These are phyloP conservation scores for Apophysomyces ossiformis DNA, from an alignment of 371 early-diverging fungal genomes.

Conservation along the genomic window DNA sequence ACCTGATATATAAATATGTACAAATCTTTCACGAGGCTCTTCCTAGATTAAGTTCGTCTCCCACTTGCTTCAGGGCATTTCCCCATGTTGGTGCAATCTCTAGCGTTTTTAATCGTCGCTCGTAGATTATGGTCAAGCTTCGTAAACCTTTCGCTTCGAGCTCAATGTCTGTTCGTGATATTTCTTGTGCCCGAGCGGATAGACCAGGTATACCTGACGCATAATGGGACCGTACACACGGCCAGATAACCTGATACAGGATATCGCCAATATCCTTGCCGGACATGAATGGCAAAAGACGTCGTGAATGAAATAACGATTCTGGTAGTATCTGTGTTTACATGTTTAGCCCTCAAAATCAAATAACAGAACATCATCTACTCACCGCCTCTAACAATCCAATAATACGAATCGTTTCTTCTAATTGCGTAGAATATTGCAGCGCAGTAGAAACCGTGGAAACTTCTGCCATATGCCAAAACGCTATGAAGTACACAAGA, in stretches of 20 bases:
- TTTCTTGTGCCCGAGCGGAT: background rate
- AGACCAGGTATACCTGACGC: slow-evolving; percentile 14
- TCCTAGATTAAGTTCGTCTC: background rate
- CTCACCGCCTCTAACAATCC: slow-evolving; percentile 31
- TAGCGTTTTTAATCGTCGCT: slow-evolving; percentile 22
- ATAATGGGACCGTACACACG: slow-evolving; percentile 34
- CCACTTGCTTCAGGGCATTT: slow-evolving; percentile 15
- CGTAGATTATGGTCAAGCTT: slow-evolving; percentile 23
- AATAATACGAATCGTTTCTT: slow-evolving; percentile 36
- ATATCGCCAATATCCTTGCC: slow-evolving; percentile 40
- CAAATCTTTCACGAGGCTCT: background rate
- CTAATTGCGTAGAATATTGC: slow-evolving; percentile 45
- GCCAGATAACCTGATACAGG: slow-evolving; percentile 42
- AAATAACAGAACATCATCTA: background rate
- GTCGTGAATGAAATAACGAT: slow-evolving; percentile 24
- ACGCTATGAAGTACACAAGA: slow-evolving; percentile 48
- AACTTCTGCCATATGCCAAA: slow-evolving; percentile 54
- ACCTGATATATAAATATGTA: background rate
- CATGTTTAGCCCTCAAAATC: background rate
- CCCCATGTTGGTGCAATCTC: slow-evolving; percentile 31
- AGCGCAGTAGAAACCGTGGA: slow-evolving; percentile 32
- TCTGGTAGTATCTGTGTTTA: slow-evolving; percentile 29
- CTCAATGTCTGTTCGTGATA: slow-evolving; percentile 18
- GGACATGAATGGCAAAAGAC: slow-evolving; percentile 42
- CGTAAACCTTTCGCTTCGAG: slow-evolving; percentile 25